phyloP scores from a whole-genome alignment of 139 green algal species.

The Micractinium sp. region DNA sequence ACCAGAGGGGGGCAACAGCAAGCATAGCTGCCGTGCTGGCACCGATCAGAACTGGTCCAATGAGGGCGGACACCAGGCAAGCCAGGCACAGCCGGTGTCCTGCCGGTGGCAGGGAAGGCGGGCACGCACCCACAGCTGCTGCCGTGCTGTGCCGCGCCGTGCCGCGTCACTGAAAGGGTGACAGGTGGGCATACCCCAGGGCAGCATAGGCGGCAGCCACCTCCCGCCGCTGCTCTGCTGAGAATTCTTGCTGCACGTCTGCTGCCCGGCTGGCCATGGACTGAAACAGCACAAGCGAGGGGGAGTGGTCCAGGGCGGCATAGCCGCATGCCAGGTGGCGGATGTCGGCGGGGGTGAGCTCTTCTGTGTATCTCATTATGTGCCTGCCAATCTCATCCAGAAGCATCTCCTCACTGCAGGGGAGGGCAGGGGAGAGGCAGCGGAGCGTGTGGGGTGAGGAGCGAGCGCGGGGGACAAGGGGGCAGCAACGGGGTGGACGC shows the following conservation, averaged over 20 bases:
- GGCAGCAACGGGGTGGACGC: too few species aligned
- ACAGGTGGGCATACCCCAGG: not conserved
- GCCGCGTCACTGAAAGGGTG: not conserved
- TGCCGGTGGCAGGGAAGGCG: not conserved
- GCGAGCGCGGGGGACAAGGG: too few species aligned
- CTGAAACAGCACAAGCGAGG: not conserved
- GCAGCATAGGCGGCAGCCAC: not conserved
- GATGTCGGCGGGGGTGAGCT: not conserved
- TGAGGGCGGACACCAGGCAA: too few species aligned
- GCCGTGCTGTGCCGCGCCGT: too few species aligned
- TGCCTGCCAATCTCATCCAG: conserved; percentile 25
- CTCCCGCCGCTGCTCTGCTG: not conserved
- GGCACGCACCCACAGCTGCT: too few species aligned
- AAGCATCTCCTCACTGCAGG: conserved; percentile 35
- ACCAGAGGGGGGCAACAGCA: too few species aligned
- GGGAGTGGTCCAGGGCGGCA: conserved; percentile 11
- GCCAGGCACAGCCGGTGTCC: too few species aligned
- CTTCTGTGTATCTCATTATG: not conserved
- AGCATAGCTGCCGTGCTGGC: too few species aligned
- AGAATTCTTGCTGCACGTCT: not conserved
- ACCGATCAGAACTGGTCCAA: too few species aligned
- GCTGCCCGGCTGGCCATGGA: not conserved
- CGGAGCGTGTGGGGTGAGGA: too few species aligned
- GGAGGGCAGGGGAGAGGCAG: not conserved
- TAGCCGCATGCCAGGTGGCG: not conserved